Percentiles rank a stretch among this genome's conserved stretches.
phyloP scores from a whole-genome alignment of 2,329 filamentous ascomycete genomes.

The Fusarium mundagurra region DNA sequence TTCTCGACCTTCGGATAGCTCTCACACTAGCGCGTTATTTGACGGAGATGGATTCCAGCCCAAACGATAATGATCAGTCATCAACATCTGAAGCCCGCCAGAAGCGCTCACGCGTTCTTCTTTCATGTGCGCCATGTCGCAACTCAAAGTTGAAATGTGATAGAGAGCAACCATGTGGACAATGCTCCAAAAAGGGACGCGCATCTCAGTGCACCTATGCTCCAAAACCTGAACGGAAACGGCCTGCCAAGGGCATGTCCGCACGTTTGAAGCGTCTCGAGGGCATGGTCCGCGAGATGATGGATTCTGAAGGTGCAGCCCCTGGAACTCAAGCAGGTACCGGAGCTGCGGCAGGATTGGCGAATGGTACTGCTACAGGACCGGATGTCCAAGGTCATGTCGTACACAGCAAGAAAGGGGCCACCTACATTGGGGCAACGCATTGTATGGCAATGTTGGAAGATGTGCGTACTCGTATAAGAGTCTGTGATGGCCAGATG shows the following conservation, averaged over 20 bases:
- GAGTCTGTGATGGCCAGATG: neutral
- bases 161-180: conserved; percentile 60
- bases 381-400: conserved; percentile 53
- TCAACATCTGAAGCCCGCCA: conserved; percentile 36
- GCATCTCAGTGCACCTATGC: conserved; percentile 60
- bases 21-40: neutral
- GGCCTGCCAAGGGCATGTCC: conserved; percentile 61
- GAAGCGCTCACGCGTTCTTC: conserved; percentile 60
- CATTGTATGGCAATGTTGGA: conserved; percentile 70
- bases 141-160: conserved; percentile 67
- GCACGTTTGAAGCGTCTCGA: conserved; percentile 65
- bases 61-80: conserved; percentile 31
- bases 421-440: conserved; percentile 67
- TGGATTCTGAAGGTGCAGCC: conserved; percentile 52
- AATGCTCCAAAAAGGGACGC: conserved; percentile 62
- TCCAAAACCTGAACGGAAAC: conserved; percentile 53
- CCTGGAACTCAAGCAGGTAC: neutral
- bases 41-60: conserved; percentile 37
- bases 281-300: conserved; percentile 66
- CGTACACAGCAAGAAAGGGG: conserved; percentile 54
- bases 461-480: conserved; percentile 56
- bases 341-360: neutral
- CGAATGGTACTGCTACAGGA: conserved; percentile 21
- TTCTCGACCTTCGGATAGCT: neutral
- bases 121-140: conserved; percentile 64